Evolutionary conservation across 441 rosid species (phyloP).

Genomic region (Melastoma candidum): DNA sequence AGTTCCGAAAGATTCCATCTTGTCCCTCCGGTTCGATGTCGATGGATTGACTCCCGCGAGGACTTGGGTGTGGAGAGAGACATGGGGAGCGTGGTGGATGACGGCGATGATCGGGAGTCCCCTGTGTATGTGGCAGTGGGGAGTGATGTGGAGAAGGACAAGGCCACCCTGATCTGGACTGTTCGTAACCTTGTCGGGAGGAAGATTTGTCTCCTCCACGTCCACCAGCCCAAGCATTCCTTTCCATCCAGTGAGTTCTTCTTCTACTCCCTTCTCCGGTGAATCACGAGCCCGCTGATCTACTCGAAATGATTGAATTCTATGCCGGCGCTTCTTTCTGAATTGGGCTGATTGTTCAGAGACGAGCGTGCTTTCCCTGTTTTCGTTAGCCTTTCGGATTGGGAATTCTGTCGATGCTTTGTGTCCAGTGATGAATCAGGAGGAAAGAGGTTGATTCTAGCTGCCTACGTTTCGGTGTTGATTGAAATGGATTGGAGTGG

Average conservation of each 20-base stretch:
- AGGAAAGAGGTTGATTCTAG: no score
- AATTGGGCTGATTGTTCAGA: not conserved
- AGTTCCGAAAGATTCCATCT: no score
- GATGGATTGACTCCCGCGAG: no score
- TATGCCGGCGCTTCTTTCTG: not conserved
- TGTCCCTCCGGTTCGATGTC: no score
- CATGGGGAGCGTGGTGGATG: slow-evolving; percentile 36
- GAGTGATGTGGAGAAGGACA: slow-evolving; percentile 45
- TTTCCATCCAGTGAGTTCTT: slow-evolving; percentile 50
- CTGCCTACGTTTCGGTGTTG: no score
- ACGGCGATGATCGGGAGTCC: slow-evolving; percentile 45
- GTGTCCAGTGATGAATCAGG: no score
- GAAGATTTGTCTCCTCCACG: slow-evolving; percentile 70
- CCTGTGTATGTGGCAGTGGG: slow-evolving; percentile 68
- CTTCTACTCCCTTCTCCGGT: not conserved
- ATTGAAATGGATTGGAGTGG: no score
- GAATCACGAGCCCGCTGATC: not conserved
- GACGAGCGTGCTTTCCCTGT: not conserved
- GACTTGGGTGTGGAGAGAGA: not conserved
- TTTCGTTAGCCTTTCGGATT: not conserved
- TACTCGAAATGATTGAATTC: not conserved
- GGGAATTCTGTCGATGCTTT: no score
- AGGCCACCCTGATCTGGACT: slow-evolving; percentile 58
- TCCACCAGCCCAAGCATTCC: slow-evolving; percentile 37
- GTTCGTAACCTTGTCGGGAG: slow-evolving; percentile 49